phyloP scores from a whole-genome alignment of 805 yeast species.

The Hanseniaspora singularis region DNA sequence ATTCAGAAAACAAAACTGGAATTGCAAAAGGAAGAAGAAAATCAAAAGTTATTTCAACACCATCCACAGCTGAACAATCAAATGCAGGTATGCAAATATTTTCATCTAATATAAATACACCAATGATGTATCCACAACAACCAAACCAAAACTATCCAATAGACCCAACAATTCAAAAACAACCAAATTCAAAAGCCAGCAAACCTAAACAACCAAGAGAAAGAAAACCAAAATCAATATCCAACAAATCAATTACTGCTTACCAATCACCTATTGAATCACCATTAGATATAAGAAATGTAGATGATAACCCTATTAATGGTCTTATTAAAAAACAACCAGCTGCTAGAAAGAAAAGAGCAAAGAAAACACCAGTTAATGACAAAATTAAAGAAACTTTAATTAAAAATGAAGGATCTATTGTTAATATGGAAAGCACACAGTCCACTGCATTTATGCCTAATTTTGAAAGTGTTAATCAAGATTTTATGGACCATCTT shows the following conservation, averaged over 20 bases:
- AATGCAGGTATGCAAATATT: too few species aligned
- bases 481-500: not conserved
- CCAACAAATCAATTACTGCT: not conserved
- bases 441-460: not conserved
- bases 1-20: not conserved
- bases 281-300: not conserved
- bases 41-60: not conserved
- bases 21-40: not conserved
- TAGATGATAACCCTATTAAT: not conserved
- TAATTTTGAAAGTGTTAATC: not conserved
- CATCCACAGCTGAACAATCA: not conserved
- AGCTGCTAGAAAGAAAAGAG: slow-evolving; percentile 1
- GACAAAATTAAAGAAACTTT: not conserved
- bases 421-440: too few species aligned
- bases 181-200: too few species aligned
- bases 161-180: too few species aligned
- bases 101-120: too few species aligned
- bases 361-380: not conserved
- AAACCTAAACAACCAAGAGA: not conserved
- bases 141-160: too few species aligned
- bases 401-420: too few species aligned
- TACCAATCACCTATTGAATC: not conserved
- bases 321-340: not conserved
- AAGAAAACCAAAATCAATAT: not conserved
- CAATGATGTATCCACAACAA: too few species aligned